A percentile compares a stretch with the other conserved stretches of the same genome.
Evolutionary conservation across 352 stramenopile species (phyloP).

Genomic region (Pythium monospermum): DNA sequence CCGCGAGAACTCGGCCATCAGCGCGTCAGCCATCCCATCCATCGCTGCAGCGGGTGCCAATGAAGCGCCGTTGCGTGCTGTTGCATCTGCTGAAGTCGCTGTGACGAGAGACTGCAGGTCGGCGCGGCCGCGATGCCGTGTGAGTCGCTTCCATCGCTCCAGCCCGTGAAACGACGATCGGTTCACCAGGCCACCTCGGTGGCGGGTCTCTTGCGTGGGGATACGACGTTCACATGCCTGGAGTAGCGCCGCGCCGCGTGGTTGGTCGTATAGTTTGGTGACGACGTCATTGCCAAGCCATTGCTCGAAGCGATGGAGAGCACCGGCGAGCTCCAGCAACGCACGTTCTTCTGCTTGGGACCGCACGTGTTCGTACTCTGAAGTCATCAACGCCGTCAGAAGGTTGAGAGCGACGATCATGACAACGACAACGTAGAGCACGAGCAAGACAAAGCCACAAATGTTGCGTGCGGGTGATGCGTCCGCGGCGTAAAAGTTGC

Average conservation of each 20-base stretch:
- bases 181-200: not conserved
- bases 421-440: slow-evolving; percentile 48
- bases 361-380: slow-evolving; percentile 52
- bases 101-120: not conserved
- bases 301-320: slow-evolving; percentile 50
- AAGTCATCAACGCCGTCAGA: slow-evolving; percentile 51
- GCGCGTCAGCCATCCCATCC: slow-evolving; percentile 1
- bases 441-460: slow-evolving; percentile 36
- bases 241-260: slow-evolving; percentile 27
- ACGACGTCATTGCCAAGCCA: slow-evolving; percentile 37
- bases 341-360: slow-evolving; percentile 48
- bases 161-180: slow-evolving; percentile 4
- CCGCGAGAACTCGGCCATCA: slow-evolving; percentile 6
- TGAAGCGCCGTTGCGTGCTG: not conserved
- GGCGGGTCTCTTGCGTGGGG: not conserved
- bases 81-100: not conserved
- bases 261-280: slow-evolving; percentile 31
- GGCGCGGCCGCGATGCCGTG: not conserved
- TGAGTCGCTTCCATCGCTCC: slow-evolving; percentile 1
- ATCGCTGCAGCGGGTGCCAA: not conserved
- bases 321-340: slow-evolving; percentile 36
- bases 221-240: slow-evolving; percentile 21
- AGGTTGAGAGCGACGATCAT: slow-evolving; percentile 55
- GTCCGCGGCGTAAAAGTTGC: slow-evolving; percentile 44
- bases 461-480: slow-evolving; percentile 33